Conservation (phyloP, 768 basidiomycete species). For the Thelephora ganbajun region DNA sequence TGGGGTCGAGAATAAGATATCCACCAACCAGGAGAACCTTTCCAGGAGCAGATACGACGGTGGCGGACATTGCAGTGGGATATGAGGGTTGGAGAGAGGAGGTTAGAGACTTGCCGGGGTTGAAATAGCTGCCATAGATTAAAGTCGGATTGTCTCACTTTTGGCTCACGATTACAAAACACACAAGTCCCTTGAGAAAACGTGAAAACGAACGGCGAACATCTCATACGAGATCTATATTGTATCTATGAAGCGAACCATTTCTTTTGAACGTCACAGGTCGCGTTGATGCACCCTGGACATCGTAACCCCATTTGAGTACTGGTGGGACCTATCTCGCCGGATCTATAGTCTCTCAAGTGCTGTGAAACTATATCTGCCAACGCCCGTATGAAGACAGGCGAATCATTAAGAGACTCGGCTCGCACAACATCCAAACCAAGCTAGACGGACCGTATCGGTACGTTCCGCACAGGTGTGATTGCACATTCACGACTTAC, state of each 20-base stretch:
- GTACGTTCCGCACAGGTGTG: background rate
- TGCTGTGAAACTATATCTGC: conserved; percentile 85
- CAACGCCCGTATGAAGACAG: conserved; percentile 87
- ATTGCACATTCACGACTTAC: conserved; percentile 26
- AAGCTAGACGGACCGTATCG: conserved; percentile 34
- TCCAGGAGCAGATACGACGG: conserved; percentile 81
- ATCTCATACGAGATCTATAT: too few species aligned
- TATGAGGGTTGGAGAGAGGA: background rate
- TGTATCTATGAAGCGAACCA: conserved; percentile 47
- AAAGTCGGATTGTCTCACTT: too few species aligned
- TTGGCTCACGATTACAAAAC: too few species aligned
- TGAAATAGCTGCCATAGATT: too few species aligned
- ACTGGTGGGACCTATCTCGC: conserved; percentile 48
- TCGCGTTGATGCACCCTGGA: conserved; percentile 85
- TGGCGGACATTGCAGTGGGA: conserved; percentile 13
- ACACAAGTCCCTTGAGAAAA: too few species aligned
- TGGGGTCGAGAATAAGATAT: conserved; percentile 87
- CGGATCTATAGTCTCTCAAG: conserved; percentile 44
- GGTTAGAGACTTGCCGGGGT: too few species aligned
- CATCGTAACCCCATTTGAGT: conserved; percentile 79
- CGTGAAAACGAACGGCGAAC: too few species aligned
- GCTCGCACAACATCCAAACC: conserved; percentile 85
- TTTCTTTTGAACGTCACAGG: conserved; percentile 75
- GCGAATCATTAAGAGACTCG: conserved; percentile 88
- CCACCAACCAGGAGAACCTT: conserved; percentile 94